Evolutionary conservation across 2,329 filamentous ascomycete genomes (phyloP).

Genomic region (Ascocoryne sarcoides): DNA sequence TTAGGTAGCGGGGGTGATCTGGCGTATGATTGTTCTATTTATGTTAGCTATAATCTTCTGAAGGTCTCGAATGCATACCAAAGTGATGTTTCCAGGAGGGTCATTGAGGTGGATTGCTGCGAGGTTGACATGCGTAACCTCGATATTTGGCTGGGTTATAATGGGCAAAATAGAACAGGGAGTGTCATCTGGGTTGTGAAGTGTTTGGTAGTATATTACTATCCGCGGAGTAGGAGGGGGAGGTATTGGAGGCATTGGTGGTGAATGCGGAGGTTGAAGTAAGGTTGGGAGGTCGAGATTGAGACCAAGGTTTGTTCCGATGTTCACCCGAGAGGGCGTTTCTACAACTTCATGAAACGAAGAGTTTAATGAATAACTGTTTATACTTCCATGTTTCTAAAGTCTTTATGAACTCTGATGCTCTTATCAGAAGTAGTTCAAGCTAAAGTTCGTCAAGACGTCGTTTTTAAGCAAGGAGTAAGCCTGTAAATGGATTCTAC

Average conservation of each 20-base stretch:
- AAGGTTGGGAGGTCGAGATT: background rate
- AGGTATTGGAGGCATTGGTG: slow-evolving; percentile 25
- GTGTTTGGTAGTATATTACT: slow-evolving; percentile 57
- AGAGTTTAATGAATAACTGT: too few species aligned
- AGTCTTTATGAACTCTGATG: too few species aligned
- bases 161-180: slow-evolving; percentile 52
- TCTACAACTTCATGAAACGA: too few species aligned
- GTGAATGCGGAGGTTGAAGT: slow-evolving; percentile 1
- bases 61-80: slow-evolving; percentile 36
- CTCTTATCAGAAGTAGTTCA: too few species aligned
- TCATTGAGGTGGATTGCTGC: slow-evolving; percentile 79
- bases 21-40: slow-evolving; percentile 65
- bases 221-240: slow-evolving; percentile 27
- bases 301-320: too few species aligned
- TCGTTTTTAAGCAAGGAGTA: too few species aligned
- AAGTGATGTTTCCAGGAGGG: slow-evolving; percentile 38
- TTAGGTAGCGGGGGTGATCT: slow-evolving; percentile 54
- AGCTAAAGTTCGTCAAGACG: too few species aligned
- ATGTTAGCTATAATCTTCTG: slow-evolving; percentile 32
- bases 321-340: too few species aligned
- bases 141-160: slow-evolving; percentile 40
- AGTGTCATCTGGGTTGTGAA: slow-evolving; percentile 42
- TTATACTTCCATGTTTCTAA: too few species aligned
- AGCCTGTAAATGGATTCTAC: too few species aligned
- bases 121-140: slow-evolving; percentile 74